These are phyloP conservation scores for Thermochaetoides thermophila DNA, from an alignment of 495 filamentous ascomycete species.

Conservation along the genomic window DNA sequence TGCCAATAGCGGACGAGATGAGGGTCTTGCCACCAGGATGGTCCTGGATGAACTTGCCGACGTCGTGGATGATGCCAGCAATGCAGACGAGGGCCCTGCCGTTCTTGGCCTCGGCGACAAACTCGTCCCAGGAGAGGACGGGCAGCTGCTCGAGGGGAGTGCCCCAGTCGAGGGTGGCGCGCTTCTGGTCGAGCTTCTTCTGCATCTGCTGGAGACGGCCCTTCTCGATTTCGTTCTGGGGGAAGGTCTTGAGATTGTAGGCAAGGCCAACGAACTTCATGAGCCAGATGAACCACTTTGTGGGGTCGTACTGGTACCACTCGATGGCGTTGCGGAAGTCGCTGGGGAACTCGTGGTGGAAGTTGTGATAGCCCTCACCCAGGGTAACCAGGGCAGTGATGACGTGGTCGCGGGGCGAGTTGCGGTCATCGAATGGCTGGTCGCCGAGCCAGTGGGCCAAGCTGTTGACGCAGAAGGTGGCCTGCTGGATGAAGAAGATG, in stretches of 20 bases:
- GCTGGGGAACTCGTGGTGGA: constrained; percentile 98
- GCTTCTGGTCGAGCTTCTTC: constrained; percentile 99
- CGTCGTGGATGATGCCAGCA: constrained; percentile 92
- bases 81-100: constrained; percentile 78
- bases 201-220: constrained; percentile 91
- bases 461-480: constrained; percentile 99
- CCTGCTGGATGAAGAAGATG: constrained; percentile 98
- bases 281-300: constrained; percentile 92
- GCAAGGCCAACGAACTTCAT: constrained; percentile 92
- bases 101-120: constrained; percentile 64
- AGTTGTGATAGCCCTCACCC: constrained; percentile 98
- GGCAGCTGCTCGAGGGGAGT: constrained; percentile 84
- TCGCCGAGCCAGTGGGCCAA: constrained; percentile 98
- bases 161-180: constrained; percentile 86
- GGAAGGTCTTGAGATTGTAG: constrained; percentile 94
- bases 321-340: constrained; percentile 98
- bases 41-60: constrained; percentile 86
- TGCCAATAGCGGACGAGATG: constrained; percentile 84
- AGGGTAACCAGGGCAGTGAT: constrained; percentile 92
- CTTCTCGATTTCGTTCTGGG: constrained; percentile 97
- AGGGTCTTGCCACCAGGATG: constrained; percentile 95
- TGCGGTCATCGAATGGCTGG: constrained; percentile 97
- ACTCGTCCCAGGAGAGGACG: constrained; percentile 94
- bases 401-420: constrained; percentile 92
- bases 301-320: constrained; percentile 98